Conservation (phyloP, 1,284 basidiomycete genomes). For the Naganishia liquefaciens region DNA sequence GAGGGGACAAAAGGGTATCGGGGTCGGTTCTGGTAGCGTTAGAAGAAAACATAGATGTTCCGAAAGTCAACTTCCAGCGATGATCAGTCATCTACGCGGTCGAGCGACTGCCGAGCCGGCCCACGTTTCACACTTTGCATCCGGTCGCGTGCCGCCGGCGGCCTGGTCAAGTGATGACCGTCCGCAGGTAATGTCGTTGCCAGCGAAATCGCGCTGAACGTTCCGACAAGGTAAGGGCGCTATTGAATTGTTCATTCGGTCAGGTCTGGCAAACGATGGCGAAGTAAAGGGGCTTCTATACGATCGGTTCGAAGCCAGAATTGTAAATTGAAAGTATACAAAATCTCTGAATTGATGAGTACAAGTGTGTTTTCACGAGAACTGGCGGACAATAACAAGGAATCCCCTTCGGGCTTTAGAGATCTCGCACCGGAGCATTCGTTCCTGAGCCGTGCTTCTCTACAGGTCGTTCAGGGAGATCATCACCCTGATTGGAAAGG, state of each 20-base stretch:
- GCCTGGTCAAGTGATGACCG: no score
- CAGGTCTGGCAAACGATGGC: no score
- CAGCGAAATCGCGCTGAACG: no score
- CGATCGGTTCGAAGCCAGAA: no score
- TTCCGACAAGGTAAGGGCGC: no score
- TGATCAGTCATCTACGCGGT: not conserved
- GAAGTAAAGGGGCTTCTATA: no score
- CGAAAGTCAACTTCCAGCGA: not conserved
- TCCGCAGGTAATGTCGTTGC: no score
- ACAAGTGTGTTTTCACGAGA: not conserved
- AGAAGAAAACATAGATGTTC: not conserved
- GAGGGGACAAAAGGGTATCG: not conserved
- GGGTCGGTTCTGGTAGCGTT: not conserved
- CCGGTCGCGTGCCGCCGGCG: not conserved
- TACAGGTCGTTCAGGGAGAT: slow-evolving; percentile 41
- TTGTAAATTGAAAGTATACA: no score
- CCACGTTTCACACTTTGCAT: slow-evolving; percentile 19
- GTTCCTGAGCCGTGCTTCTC: slow-evolving; percentile 39
- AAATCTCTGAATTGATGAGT: not conserved
- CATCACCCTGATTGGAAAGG: slow-evolving; percentile 35
- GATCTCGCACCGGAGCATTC: slow-evolving; percentile 24
- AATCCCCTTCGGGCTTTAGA: not conserved
- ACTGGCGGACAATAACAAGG: not conserved
- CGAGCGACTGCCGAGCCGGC: not conserved
- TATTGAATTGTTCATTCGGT: no score